A percentile compares a stretch with the other conserved stretches of the same genome.
These are phyloP conservation scores for Coriolopsis trogii DNA, from an alignment of 1,284 basidiomycete species.

Conservation along the genomic window DNA sequence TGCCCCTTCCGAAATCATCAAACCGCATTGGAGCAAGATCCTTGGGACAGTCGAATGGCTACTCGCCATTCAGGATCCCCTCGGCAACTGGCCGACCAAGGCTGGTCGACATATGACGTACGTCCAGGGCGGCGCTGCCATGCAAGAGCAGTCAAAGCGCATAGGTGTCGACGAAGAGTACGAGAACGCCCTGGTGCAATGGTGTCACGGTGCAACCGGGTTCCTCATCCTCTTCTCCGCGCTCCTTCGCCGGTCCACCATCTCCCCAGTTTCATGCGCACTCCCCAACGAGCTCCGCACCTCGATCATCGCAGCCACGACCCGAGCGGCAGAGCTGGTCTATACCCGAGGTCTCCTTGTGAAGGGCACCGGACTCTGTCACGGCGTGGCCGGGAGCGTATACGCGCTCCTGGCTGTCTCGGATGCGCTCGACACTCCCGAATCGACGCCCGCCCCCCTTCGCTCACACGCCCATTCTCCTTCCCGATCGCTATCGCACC, in stretches of 20 bases:
- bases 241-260: conserved; percentile 32
- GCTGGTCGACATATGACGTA: conserved; percentile 35
- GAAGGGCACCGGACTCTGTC: conserved; percentile 61
- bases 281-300: conserved; percentile 24
- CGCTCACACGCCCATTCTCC: neutral
- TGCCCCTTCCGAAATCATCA: conserved; percentile 41
- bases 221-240: conserved; percentile 50
- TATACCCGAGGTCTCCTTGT: conserved; percentile 51
- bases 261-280: conserved; percentile 16
- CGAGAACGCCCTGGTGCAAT: conserved; percentile 49
- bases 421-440: conserved; percentile 26
- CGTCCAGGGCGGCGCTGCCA: conserved; percentile 19
- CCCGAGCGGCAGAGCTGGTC: conserved; percentile 44
- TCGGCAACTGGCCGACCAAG: conserved; percentile 56
- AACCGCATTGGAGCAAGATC: conserved; percentile 43
- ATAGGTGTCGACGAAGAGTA: conserved; percentile 18
- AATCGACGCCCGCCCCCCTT: neutral
- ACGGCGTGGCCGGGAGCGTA: conserved; percentile 55
- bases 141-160: conserved; percentile 8
- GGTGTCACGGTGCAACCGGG: conserved; percentile 61
- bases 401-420: conserved; percentile 53
- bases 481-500: neutral
- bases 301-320: conserved; percentile 37
- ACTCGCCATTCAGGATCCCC: conserved; percentile 43
- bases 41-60: conserved; percentile 50